phyloP scores from a whole-genome alignment of 495 filamentous ascomycete genomes.

The Xanthoparmelia taractica region DNA sequence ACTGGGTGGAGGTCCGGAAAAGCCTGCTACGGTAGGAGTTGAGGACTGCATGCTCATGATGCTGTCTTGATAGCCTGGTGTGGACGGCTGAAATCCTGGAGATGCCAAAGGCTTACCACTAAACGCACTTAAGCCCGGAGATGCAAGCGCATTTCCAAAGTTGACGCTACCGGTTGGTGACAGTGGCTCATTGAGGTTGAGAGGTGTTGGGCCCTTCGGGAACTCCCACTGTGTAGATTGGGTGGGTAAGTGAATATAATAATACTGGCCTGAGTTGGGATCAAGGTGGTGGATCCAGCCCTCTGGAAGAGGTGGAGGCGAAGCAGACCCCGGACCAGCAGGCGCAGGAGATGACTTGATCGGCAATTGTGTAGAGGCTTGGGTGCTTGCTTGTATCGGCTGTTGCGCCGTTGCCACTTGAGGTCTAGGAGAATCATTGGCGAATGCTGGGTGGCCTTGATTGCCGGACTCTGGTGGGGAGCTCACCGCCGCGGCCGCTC shows the following conservation, averaged over 20 bases:
- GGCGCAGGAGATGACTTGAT: constrained; percentile 42
- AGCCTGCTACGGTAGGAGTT: constrained; percentile 59
- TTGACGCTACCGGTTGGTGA: constrained; percentile 76
- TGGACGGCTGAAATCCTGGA: constrained; percentile 61
- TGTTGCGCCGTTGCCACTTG: constrained; percentile 33
- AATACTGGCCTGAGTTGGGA: constrained; percentile 91
- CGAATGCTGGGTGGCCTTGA: constrained; percentile 75
- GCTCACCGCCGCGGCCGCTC: constrained; percentile 14
- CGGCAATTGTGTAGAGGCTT: constrained; percentile 34
- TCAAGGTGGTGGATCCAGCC: constrained; percentile 98
- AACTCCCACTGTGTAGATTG: constrained; percentile 99
- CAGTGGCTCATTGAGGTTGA: constrained; percentile 72
- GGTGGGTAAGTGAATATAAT: constrained; percentile 94
- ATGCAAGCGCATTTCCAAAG: constrained; percentile 62
- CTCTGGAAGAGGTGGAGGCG: constrained; percentile 87
- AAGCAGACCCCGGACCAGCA: constrained; percentile 57
- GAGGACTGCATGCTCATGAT: constrained; percentile 72
- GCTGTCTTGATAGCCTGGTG: constrained; percentile 64
- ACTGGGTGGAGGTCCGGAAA: constrained; percentile 74
- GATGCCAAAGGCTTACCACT: constrained; percentile 68
- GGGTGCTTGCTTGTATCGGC: constrained; percentile 30
- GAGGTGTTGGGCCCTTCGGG: constrained; percentile 80
- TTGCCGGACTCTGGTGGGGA: constrained; percentile 38
- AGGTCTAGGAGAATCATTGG: constrained; percentile 58
- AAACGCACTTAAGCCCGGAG: constrained; percentile 60